Evolutionary conservation across 1,139 yeast genomes (phyloP), one percentile per base, ranked within the genome.

Genomic region (Yamadazyma mexicana): DNA sequence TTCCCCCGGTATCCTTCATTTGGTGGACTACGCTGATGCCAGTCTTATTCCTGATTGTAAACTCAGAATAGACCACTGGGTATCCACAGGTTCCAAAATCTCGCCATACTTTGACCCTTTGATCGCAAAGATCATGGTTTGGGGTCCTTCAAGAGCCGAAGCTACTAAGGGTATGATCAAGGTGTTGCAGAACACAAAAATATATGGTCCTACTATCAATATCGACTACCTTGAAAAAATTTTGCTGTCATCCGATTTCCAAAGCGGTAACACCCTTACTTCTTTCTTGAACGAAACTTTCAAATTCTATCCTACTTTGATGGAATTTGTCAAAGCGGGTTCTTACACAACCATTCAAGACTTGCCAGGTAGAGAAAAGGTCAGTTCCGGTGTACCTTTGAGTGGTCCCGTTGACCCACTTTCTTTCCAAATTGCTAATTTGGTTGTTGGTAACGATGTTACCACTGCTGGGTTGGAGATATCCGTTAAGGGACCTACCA

Each of bases 81-180:
- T 64, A 14, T 50, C 59, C 8, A 62, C 66, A 12, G 69, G 69
- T 17, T 50, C 60, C 14, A 61, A 58, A 34, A 51, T 64, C 10
- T 62, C 69, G 3, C 68, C 70, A 4, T 63, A 64, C 40, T 64
- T 62, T 51, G 70, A 64, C 44, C 69, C 70, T 1, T 52, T 64
- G 22, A 45, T 64, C 16, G 70, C 68, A 10, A 65, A 64, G 40
- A 54, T 63, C 14, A 62, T 64, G 62, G 64, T 60, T 22, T 61
- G 66, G 65, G 65, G 62, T 5, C 54, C 56, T 4, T 41, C 39
- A 24, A 58, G 70, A 44, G 49, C 49, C 2, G 37, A 48, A 2
- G 52, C 62, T 9, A 50, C 44, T 10, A 31, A 42, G 12, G 61
- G 58, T 14, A 56, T 64, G 54, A 44, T 63, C 25, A 42, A 53